phyloP scores from a whole-genome alignment of 805 yeast genomes.

The Suhomyces kilbournensis region DNA sequence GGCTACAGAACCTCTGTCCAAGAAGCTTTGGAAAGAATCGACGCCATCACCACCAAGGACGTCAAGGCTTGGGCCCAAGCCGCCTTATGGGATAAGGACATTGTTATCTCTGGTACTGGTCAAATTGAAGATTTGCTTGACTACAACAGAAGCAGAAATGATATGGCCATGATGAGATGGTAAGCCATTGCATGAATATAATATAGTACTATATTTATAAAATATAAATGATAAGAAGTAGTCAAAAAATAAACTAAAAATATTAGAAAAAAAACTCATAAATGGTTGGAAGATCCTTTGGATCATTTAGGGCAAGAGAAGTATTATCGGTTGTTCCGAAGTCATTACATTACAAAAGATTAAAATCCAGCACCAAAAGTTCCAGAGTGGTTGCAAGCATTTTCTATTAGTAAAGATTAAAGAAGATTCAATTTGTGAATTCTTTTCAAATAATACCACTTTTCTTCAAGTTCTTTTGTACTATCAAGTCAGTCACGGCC shows the following conservation, averaged over 20 bases:
- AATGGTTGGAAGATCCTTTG: no score
- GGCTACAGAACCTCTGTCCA: conserved; percentile 62
- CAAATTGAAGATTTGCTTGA: conserved; percentile 82
- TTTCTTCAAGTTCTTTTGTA: conserved; percentile 75
- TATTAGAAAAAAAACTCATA: no score
- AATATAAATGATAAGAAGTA: conserved; percentile 1
- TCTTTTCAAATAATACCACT: conserved; percentile 69
- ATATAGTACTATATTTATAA: not conserved
- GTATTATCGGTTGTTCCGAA: no score
- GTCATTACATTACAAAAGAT: not conserved
- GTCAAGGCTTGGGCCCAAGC: conserved; percentile 72
- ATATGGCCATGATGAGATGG: conserved; percentile 84
- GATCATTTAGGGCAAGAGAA: no score
- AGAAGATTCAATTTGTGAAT: no score
- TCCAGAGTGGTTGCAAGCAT: no score
- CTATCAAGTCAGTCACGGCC: conserved; percentile 89
- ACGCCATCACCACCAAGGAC: conserved; percentile 56
- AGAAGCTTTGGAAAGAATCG: conserved; percentile 61
- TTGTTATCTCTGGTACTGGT: conserved; percentile 81
- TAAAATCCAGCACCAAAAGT: not conserved
- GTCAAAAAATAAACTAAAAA: not conserved
- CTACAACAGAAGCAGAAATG: conserved; percentile 83
- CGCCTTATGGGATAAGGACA: conserved; percentile 77
- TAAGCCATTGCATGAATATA: conserved; percentile 16
- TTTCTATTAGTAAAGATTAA: no score